Conservation (phyloP, 306 rosid genomes). For the Rubus idaeus region DNA sequence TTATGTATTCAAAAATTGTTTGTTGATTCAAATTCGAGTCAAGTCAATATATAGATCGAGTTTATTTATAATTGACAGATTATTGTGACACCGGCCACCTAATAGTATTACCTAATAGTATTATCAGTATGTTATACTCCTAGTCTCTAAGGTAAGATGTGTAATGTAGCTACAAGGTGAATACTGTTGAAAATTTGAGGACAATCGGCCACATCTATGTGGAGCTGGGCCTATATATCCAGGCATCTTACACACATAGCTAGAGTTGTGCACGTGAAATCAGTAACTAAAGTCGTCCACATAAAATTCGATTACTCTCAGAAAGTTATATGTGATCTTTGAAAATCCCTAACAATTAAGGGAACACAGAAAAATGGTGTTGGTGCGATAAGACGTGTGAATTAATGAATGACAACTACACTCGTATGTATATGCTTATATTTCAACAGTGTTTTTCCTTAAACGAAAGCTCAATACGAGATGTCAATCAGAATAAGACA, state of each 20-base stretch:
- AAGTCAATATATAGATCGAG: too few relatives aligned
- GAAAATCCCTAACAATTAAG: background rate
- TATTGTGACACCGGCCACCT: too few relatives aligned
- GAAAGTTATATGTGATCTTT: background rate
- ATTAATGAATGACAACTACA: background rate
- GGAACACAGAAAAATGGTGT: background rate
- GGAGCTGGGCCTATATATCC: background rate
- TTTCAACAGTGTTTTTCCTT: slow-evolving; percentile 4
- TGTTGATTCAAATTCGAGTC: too few relatives aligned
- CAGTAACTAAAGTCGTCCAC: background rate
- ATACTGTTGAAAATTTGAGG: background rate
- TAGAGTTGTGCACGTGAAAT: background rate
- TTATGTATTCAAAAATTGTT: background rate
- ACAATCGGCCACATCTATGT: background rate
- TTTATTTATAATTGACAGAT: too few relatives aligned
- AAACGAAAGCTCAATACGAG: slow-evolving; percentile 1
- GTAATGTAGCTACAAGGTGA: background rate
- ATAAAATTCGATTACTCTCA: background rate
- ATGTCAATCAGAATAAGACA: slow-evolving; percentile 4
- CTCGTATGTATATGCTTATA: background rate
- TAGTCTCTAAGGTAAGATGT: too few relatives aligned
- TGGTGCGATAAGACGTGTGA: background rate
- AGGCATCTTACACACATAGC: background rate
- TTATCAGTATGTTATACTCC: background rate
- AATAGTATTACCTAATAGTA: too few relatives aligned